Conservation (phyloP, 805 yeast genomes). For the Groenewaldozyma salmanticensis region DNA sequence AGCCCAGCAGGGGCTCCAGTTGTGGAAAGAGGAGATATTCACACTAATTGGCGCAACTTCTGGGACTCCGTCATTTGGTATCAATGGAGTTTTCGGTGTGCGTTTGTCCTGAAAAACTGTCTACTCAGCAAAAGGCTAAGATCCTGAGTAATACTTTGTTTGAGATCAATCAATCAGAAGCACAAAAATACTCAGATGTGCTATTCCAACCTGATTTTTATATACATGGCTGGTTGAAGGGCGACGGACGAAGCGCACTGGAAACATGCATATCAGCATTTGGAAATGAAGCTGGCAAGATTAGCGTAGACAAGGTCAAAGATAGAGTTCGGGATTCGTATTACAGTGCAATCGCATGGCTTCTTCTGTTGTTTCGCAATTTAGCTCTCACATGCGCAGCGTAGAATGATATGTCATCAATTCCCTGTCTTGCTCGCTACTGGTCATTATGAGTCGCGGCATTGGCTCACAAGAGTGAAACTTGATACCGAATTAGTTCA, state of each 20-base stretch:
- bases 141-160: constrained; percentile 50
- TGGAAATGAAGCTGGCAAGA: constrained; percentile 16
- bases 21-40: constrained; percentile 74
- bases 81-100: constrained; percentile 80
- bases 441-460: too few relatives aligned
- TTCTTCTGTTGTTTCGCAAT: too few relatives aligned
- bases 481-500: too few relatives aligned
- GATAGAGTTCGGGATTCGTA: constrained; percentile 87
- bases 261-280: constrained; percentile 39
- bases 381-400: too few relatives aligned
- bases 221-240: constrained; percentile 68
- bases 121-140: constrained; percentile 34
- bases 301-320: constrained; percentile 25
- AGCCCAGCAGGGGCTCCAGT: constrained; percentile 84
- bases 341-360: constrained; percentile 87
- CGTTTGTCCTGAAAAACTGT: constrained; percentile 59
- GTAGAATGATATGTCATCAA: too few relatives aligned
- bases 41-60: constrained; percentile 91
- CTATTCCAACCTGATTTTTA: constrained; percentile 46
- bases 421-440: too few relatives aligned
- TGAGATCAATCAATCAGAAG: constrained; percentile 46
- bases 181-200: constrained; percentile 40
- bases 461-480: too few relatives aligned
- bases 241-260: constrained; percentile 81
- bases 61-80: constrained; percentile 80